phyloP scores from a whole-genome alignment of 768 basidiomycete genomes.

The Harrya chromipes region DNA sequence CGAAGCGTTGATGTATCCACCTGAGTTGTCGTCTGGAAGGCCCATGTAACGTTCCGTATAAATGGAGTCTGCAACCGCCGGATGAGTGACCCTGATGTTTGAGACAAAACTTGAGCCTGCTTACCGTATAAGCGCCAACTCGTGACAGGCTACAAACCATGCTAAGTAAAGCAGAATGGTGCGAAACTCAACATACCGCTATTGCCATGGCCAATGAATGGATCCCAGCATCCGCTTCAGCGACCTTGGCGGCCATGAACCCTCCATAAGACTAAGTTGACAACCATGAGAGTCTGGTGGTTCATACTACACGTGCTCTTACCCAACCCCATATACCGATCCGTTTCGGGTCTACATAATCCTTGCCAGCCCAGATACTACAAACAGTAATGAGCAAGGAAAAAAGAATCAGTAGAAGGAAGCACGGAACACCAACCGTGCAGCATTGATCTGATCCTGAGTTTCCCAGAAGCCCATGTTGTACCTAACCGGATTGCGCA shows the following conservation, averaged over 20 bases:
- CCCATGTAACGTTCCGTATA: slow-evolving; percentile 99
- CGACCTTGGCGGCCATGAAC: slow-evolving; percentile 91
- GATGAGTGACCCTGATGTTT: not conserved
- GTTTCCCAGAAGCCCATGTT: slow-evolving; percentile 90
- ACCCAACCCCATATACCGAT: slow-evolving; percentile 99
- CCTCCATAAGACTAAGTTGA: slow-evolving; percentile 83
- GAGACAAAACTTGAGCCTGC: slow-evolving; percentile 12
- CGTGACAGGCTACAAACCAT: slow-evolving; percentile 65
- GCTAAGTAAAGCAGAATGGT: not conserved
- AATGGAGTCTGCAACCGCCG: slow-evolving; percentile 66
- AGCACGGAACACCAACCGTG: slow-evolving; percentile 51
- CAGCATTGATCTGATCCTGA: slow-evolving; percentile 85
- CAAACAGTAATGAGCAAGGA: not conserved
- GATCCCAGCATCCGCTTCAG: slow-evolving; percentile 85
- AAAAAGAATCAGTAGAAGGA: slow-evolving; percentile 1
- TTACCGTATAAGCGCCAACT: slow-evolving; percentile 81
- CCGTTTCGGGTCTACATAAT: slow-evolving; percentile 83
- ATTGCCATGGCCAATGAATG: slow-evolving; percentile 91
- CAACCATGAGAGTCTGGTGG: not conserved
- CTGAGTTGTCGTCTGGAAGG: slow-evolving; percentile 70
- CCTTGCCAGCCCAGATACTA: slow-evolving; percentile 80
- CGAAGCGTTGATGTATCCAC: slow-evolving; percentile 87
- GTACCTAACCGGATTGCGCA: slow-evolving; percentile 86
- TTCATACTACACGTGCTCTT: slow-evolving; percentile 27
- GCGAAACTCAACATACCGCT: slow-evolving; percentile 53